Percentiles rank a stretch among this genome's conserved stretches.
These are phyloP conservation scores for Fusarium mundagurra DNA, from an alignment of 2,329 filamentous ascomycete species.

Conservation along the genomic window DNA sequence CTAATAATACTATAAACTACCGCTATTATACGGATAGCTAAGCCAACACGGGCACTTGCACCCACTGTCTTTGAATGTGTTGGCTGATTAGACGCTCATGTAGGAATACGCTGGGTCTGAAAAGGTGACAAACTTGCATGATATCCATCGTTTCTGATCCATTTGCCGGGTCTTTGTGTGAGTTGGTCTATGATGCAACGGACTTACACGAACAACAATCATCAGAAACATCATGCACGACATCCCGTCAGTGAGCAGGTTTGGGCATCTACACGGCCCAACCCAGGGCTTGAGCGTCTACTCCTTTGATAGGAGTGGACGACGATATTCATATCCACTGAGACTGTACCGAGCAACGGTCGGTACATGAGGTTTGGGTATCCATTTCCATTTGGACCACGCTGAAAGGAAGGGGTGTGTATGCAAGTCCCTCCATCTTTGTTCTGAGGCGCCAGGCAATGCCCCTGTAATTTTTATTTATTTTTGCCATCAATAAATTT, in stretches of 20 bases:
- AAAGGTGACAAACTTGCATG: constrained; percentile 7
- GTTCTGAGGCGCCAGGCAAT: not conserved
- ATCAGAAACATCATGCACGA: constrained; percentile 35
- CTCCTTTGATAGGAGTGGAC: constrained; percentile 14
- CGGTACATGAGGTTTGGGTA: constrained; percentile 30
- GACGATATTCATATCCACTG: constrained; percentile 23
- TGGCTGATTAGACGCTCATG: constrained; percentile 3
- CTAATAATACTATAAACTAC: not conserved
- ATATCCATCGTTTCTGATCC: constrained; percentile 10
- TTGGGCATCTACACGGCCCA: constrained; percentile 38
- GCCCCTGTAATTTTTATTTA: constrained; percentile 23
- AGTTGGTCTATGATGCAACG: constrained; percentile 1
- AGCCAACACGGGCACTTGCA: constrained; percentile 6
- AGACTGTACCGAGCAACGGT: constrained; percentile 19
- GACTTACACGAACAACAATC: constrained; percentile 12
- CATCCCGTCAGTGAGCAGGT: constrained; percentile 39
- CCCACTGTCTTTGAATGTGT: not conserved
- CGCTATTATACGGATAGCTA: not conserved
- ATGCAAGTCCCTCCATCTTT: not conserved
- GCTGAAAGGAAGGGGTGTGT: constrained; percentile 19
- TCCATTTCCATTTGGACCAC: constrained; percentile 1
- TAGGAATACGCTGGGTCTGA: not conserved
- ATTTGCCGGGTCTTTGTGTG: constrained; percentile 13
- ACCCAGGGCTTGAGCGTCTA: constrained; percentile 33
- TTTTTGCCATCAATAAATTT: constrained; percentile 6